Conservation (phyloP, 257 asterid species). For the Voacanga thouarsii region DNA sequence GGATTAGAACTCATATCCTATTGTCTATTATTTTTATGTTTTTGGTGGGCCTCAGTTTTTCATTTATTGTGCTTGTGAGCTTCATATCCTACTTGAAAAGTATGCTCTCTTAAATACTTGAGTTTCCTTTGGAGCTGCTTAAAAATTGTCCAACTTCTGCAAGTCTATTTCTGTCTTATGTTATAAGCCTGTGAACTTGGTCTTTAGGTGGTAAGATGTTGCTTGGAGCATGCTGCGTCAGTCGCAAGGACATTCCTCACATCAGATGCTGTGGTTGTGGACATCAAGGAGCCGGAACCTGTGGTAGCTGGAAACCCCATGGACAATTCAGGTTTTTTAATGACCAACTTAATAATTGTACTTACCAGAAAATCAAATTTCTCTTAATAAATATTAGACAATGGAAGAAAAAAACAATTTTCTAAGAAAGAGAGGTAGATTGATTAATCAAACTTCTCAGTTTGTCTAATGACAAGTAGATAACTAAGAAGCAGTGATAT, state of each 20-base stretch:
- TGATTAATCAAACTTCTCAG: not conserved
- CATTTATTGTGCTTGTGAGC: not conserved
- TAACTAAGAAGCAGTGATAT: not conserved
- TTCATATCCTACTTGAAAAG: not conserved
- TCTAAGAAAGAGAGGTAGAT: not conserved
- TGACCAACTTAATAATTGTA: not conserved
- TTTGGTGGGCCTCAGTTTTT: not conserved
- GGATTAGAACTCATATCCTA: not conserved
- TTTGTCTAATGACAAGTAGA: not conserved
- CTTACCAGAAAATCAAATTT: not conserved
- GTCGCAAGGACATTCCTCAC: conserved; percentile 53
- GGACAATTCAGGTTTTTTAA: conserved; percentile 39
- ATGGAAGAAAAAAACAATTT: not conserved
- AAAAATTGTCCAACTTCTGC: not conserved
- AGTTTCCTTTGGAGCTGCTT: not conserved
- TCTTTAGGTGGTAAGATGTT: conserved; percentile 57
- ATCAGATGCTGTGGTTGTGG: conserved; percentile 53
- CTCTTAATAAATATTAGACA: not conserved
- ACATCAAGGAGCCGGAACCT: conserved; percentile 45
- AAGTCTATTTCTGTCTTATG: not conserved
- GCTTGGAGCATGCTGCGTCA: conserved; percentile 56
- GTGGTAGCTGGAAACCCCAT: conserved; percentile 38
- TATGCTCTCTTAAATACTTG: not conserved
- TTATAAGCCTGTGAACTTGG: not conserved
- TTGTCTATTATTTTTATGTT: not conserved